These are phyloP conservation scores for Lepidium didymum DNA, from an alignment of 345 rosid species.

Conservation along the genomic window DNA sequence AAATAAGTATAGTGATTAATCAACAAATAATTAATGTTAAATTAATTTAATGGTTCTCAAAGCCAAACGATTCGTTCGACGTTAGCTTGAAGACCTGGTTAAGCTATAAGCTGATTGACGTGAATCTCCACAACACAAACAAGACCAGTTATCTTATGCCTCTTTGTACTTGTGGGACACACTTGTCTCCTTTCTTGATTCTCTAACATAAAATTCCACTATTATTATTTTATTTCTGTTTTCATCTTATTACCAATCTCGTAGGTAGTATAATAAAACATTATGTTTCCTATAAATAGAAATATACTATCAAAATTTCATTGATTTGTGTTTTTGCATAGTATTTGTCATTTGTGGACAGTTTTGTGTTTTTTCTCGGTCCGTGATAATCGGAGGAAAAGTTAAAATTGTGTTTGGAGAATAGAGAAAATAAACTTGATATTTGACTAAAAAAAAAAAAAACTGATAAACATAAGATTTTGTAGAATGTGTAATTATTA, in stretches of 20 bases:
- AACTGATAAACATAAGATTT: neutral
- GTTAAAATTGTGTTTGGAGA: no score
- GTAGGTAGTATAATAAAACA: neutral
- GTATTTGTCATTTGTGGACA: neutral
- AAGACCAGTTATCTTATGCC: slow-evolving; percentile 13
- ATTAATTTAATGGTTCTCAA: neutral
- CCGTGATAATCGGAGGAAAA: neutral
- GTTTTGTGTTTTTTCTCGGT: neutral
- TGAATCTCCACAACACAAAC: slow-evolving; percentile 5
- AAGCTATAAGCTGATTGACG: slow-evolving; percentile 18
- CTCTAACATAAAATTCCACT: neutral
- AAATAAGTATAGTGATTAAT: neutral
- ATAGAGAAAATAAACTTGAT: no score
- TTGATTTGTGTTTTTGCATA: neutral
- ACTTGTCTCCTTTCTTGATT: slow-evolving; percentile 7
- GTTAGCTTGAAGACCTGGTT: slow-evolving; percentile 24
- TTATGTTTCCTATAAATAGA: neutral
- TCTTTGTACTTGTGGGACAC: slow-evolving; percentile 13
- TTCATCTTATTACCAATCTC: neutral
- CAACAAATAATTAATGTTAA: neutral
- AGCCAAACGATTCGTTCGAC: slow-evolving; percentile 8
- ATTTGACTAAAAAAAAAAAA: no score
- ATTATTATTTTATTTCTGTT: neutral
- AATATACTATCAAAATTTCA: neutral
- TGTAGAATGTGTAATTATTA: neutral